phyloP scores from a whole-genome alignment of 177 flowering plant genomes.

The Vitis hybrid region DNA sequence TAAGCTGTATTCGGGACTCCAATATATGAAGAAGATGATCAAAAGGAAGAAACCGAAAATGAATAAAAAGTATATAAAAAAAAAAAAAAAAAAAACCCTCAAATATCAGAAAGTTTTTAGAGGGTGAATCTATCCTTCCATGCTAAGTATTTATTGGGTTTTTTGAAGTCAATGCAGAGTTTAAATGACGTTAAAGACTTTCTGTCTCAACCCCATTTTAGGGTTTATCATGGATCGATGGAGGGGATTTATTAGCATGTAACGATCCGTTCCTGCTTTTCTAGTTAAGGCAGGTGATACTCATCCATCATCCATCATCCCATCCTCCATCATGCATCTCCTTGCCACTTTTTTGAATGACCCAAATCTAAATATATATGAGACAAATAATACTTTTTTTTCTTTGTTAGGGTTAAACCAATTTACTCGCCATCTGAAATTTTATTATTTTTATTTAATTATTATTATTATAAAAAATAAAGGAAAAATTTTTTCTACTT shows the following conservation, averaged over 20 bases:
- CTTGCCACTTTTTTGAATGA: too few relatives aligned
- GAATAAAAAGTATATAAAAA: not conserved
- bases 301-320: not conserved
- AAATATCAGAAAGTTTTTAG: too few relatives aligned
- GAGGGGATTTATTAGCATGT: slow-evolving; percentile 19
- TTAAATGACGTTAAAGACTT: not conserved
- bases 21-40: not conserved
- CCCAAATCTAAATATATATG: too few relatives aligned
- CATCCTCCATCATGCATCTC: too few relatives aligned
- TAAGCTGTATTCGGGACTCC: not conserved
- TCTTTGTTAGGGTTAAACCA: too few relatives aligned
- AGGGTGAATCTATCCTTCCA: too few relatives aligned
- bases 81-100: too few relatives aligned
- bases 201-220: not conserved
- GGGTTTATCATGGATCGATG: slow-evolving; percentile 12
- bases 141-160: too few relatives aligned
- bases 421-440: too few relatives aligned
- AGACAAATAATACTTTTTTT: too few relatives aligned
- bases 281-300: not conserved
- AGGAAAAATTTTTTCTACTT: too few relatives aligned
- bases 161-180: slow-evolving; percentile 11
- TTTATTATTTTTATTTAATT: slow-evolving; percentile 3
- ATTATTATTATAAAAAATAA: too few relatives aligned
- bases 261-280: slow-evolving; percentile 6
- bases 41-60: not conserved